phyloP scores from a whole-genome alignment of 495 filamentous ascomycete species.

The Hyaloscypha finlandica region DNA sequence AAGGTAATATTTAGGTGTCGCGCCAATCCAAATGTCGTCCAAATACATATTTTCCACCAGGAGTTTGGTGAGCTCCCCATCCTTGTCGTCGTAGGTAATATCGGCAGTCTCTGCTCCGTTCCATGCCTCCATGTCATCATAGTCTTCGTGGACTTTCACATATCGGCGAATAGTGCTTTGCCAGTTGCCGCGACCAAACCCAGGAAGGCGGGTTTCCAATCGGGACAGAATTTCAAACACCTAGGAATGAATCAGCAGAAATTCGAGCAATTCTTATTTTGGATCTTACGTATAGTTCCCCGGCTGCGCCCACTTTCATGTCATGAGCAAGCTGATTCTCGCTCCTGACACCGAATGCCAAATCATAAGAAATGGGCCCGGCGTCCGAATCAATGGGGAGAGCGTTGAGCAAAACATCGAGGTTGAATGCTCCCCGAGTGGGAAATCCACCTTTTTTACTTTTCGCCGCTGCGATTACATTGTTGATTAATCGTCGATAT shows the following conservation, averaged over 20 bases:
- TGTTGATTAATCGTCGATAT: slow-evolving; percentile 35
- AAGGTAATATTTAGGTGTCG: slow-evolving; percentile 41
- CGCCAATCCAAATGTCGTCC: slow-evolving; percentile 29
- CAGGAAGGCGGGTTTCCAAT: slow-evolving; percentile 21
- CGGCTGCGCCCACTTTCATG: slow-evolving; percentile 43
- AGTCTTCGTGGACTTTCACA: slow-evolving; percentile 40
- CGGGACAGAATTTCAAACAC: slow-evolving; percentile 46
- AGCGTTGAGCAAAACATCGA: slow-evolving; percentile 7
- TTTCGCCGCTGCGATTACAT: slow-evolving; percentile 34
- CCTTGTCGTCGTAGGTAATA: slow-evolving; percentile 43
- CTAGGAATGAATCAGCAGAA: slow-evolving; percentile 31
- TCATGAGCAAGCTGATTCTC: slow-evolving; percentile 37
- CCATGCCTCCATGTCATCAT: slow-evolving; percentile 41
- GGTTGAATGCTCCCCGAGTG: slow-evolving; percentile 29
- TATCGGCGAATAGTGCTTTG: slow-evolving; percentile 46
- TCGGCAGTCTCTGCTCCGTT: slow-evolving; percentile 44
- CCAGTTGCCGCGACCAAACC: slow-evolving; percentile 43
- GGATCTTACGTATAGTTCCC: slow-evolving; percentile 45
- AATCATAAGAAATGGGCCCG: slow-evolving; percentile 14
- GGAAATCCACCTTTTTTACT: slow-evolving; percentile 33
- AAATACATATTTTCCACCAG: slow-evolving; percentile 42
- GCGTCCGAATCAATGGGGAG: slow-evolving; percentile 11
- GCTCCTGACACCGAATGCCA: slow-evolving; percentile 25
- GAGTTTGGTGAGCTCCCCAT: slow-evolving; percentile 35
- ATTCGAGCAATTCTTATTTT: background rate